Conservation (phyloP, 805 yeast species). For the Priceomyces castillae region DNA sequence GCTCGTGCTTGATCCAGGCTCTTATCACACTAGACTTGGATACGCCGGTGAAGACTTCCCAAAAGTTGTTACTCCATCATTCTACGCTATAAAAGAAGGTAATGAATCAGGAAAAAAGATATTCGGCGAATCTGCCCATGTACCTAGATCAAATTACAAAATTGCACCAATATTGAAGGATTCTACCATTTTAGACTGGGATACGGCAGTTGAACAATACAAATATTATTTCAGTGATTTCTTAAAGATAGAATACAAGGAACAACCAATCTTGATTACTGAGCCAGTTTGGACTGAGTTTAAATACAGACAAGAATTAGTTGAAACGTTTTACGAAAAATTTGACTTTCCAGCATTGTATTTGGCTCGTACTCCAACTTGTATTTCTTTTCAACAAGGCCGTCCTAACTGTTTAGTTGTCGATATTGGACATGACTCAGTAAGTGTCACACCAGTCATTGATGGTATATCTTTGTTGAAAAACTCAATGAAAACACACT, state of each 20-base stretch:
- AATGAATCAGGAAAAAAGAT: conserved; percentile 24
- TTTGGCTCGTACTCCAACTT: conserved; percentile 78
- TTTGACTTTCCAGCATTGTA: conserved; percentile 78
- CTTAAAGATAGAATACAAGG: conserved; percentile 52
- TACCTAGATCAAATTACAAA: conserved; percentile 51
- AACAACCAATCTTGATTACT: conserved; percentile 76
- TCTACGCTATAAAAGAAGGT: conserved; percentile 31
- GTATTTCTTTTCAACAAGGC: conserved; percentile 85
- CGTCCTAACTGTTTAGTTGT: conserved; percentile 84
- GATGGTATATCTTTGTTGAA: conserved; percentile 76
- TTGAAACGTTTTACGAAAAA: conserved; percentile 69
- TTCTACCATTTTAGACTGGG: conserved; percentile 78
- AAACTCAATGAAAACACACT: conserved; percentile 66
- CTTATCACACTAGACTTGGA: conserved; percentile 78
- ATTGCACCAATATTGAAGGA: conserved; percentile 59
- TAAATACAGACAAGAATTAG: conserved; percentile 61
- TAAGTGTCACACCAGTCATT: conserved; percentile 75
- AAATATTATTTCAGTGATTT: conserved; percentile 51
- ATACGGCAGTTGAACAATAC: conserved; percentile 75
- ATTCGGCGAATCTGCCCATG: conserved; percentile 44
- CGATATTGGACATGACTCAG: conserved; percentile 77
- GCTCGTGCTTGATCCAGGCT: conserved; percentile 88
- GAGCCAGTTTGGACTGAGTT: conserved; percentile 85
- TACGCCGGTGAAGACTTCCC: conserved; percentile 94
- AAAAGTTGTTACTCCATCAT: conserved; percentile 68